Base-by-base conservation (phyloP, 352 stramenopile genomes). In the Vaucheria bursata region DNA sequence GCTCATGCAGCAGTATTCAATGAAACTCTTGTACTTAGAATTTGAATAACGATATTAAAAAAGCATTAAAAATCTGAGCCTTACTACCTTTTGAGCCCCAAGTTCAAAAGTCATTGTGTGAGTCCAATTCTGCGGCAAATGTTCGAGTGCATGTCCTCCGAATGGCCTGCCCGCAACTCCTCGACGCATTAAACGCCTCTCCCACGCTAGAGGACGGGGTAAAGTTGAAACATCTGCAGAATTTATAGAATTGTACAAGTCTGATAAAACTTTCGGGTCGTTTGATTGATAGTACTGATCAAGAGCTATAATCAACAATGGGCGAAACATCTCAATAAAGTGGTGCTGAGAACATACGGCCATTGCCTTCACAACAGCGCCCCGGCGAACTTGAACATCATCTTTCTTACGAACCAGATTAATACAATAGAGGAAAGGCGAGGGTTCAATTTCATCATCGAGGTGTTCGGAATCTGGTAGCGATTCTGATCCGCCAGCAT, bases 301-400 rank as follows among this genome's bases (percentile, higher is more conserved):
- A 25, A 80, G 68, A 0, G 75, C 75, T 31, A 80, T 71, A 33
- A 78, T 71, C 7, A 80, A 49, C 67, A 77, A 49, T 12, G 75
- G 75, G 37, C 75, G 75, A 18, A 80, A 80, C 25, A 80, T 69
- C 75, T 86, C 80, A 49, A 87, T 74, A 64, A 85, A 86, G 67
- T 74, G 69, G 38, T 86, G 83, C n/a, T 35, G 82, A 36, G 82
- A 86, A 35, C 80, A 85, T 25, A 86, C 29, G 40, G 50, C 73
- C 52, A 86, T 80, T 33, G 82, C 81, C 34, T 86, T 86, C 29
- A 86, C 82, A 25, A 83, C 75, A 0, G 82, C 82, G 5, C 82
- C 82, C 34, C 82, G 25, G 34, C 82, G 79, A 1, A 74, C 82
- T 18, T 52, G 74, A 1, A 65, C 53, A 6, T 86, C 82, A 66